phyloP scores from a whole-genome alignment of 768 basidiomycete species.

The Lentinus tigrinus region DNA sequence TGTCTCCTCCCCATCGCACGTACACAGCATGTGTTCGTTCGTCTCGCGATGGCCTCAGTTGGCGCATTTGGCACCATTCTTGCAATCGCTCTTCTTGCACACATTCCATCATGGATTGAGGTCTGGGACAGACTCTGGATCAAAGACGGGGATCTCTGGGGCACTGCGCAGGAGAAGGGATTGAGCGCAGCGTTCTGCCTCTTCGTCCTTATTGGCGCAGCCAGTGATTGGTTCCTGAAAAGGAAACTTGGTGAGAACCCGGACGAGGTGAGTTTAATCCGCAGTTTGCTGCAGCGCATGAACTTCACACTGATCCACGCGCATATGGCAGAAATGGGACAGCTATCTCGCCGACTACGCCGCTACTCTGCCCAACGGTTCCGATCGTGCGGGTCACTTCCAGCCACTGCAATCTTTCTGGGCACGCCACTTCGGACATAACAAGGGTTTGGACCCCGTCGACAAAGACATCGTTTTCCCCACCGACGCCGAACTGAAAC shows the following conservation, averaged over 20 bases:
- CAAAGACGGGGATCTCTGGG: conserved; percentile 49
- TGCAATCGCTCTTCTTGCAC: conserved; percentile 52
- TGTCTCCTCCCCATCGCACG: conserved; percentile 45
- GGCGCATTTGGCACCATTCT: conserved; percentile 58
- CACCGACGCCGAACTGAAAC: conserved; percentile 25
- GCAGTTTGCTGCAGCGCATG: neutral
- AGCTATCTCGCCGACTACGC: conserved; percentile 60
- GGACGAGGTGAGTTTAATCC: conserved; percentile 48
- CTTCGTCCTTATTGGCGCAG: conserved; percentile 46
- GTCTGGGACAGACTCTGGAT: conserved; percentile 64
- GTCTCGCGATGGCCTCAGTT: conserved; percentile 49
- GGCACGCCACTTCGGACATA: conserved; percentile 37
- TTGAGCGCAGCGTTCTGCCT: conserved; percentile 57
- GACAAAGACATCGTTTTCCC: conserved; percentile 30
- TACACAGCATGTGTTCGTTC: conserved; percentile 46
- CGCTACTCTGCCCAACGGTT: conserved; percentile 44
- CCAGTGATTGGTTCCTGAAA: conserved; percentile 54
- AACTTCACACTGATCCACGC: neutral
- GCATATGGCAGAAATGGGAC: conserved; percentile 59
- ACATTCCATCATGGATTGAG: conserved; percentile 54
- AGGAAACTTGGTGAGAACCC: conserved; percentile 63
- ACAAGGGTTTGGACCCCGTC: conserved; percentile 8
- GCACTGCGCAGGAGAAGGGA: conserved; percentile 52
- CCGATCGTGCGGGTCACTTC: conserved; percentile 57
- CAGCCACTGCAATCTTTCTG: conserved; percentile 52